A percentile compares a stretch with the other conserved stretches of the same genome.
These are phyloP conservation scores for Bonia amplexicaulis DNA, from an alignment of 176 grass and related monocot genomes.

Conservation along the genomic window DNA sequence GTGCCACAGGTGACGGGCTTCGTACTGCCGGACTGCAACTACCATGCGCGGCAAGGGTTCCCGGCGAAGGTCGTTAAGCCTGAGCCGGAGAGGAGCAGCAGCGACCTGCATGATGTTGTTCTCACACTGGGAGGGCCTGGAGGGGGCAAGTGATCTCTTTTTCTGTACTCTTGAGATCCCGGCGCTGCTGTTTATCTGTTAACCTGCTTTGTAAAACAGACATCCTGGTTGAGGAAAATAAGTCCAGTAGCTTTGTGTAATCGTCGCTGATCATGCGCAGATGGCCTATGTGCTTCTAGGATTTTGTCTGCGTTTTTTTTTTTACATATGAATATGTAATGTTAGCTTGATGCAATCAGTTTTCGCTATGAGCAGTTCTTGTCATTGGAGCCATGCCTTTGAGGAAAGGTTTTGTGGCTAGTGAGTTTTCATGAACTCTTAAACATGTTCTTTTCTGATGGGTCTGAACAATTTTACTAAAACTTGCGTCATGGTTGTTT, in stretches of 20 bases:
- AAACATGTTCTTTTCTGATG: conserved; percentile 4
- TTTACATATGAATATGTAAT: conserved; percentile 36
- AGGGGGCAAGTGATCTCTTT: conserved; percentile 38
- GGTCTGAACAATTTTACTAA: not conserved
- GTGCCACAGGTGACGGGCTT: conserved; percentile 46
- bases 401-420: not conserved
- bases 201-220: conserved; percentile 38
- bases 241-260: conserved; percentile 19
- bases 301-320: not conserved
- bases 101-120: conserved; percentile 82
- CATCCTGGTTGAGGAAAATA: conserved; percentile 36
- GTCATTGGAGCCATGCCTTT: not conserved
- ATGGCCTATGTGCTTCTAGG: not conserved
- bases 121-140: conserved; percentile 90
- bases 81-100: conserved; percentile 50
- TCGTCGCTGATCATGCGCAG: not conserved
- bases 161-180: not conserved
- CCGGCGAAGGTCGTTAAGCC: conserved; percentile 51
- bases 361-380: not conserved
- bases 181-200: conserved; percentile 13
- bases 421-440: not conserved
- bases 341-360: conserved; percentile 21
- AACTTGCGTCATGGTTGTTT: not conserved
- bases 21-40: conserved; percentile 45
- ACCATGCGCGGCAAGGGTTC: conserved; percentile 42